These are phyloP conservation scores for Penicillium sp. DNA, from an alignment of 2,329 filamentous ascomycete genomes.

Conservation along the genomic window DNA sequence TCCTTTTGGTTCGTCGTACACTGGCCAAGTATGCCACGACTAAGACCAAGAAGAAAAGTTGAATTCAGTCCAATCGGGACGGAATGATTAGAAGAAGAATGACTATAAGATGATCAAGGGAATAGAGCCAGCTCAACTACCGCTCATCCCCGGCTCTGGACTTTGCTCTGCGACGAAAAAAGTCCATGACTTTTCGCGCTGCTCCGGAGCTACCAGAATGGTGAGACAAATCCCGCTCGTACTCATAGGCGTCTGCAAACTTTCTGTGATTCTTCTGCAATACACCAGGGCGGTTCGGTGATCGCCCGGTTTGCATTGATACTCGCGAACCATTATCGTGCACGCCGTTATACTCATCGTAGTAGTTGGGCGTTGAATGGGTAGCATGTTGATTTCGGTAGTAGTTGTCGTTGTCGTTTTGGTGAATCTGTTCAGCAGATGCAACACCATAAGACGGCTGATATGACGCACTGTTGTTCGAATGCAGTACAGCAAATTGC, in stretches of 20 bases:
- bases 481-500: slow-evolving; percentile 47
- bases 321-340: slow-evolving; percentile 47
- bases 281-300: slow-evolving; percentile 57
- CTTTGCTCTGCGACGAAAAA: slow-evolving; percentile 87
- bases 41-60: slow-evolving; percentile 18
- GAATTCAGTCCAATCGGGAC: slow-evolving; percentile 19
- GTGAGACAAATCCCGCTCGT: slow-evolving; percentile 62
- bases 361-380: slow-evolving; percentile 44
- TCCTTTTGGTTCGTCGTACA: slow-evolving; percentile 18
- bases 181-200: slow-evolving; percentile 95
- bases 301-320: slow-evolving; percentile 48
- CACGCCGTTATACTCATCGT: slow-evolving; percentile 55
- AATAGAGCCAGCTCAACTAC: slow-evolving; percentile 28
- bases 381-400: slow-evolving; percentile 37
- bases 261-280: slow-evolving; percentile 84
- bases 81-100: slow-evolving; percentile 20
- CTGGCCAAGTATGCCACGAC: slow-evolving; percentile 13
- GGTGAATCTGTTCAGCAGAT: slow-evolving; percentile 39
- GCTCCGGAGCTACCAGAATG: slow-evolving; percentile 84
- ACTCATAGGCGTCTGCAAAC: slow-evolving; percentile 87
- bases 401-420: slow-evolving; percentile 38
- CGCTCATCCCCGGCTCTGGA: slow-evolving; percentile 62
- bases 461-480: slow-evolving; percentile 36
- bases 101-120: slow-evolving; percentile 19
- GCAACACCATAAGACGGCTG: slow-evolving; percentile 33